A percentile compares a stretch with the other conserved stretches of the same genome.
Evolutionary conservation across 139 green algal species (phyloP).

Genomic region (Chlamydomonas schloesseri): DNA sequence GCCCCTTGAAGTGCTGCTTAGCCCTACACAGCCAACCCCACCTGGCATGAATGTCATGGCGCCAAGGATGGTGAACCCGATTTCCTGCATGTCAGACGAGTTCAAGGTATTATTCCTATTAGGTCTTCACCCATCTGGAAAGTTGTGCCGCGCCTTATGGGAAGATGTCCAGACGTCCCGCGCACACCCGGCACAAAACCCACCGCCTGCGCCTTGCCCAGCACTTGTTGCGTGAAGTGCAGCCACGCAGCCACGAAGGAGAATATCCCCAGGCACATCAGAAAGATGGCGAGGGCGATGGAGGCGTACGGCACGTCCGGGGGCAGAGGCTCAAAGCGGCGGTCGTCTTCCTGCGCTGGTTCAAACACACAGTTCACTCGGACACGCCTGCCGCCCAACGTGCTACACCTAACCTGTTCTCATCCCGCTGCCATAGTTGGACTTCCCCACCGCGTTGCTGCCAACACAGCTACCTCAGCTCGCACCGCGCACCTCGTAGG

Average conservation of each 20-base stretch:
- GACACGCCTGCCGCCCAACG: no score
- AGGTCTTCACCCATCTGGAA: no score
- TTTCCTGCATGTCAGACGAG: slow-evolving; percentile 64
- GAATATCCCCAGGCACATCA: slow-evolving; percentile 54
- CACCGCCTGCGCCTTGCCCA: slow-evolving; percentile 69
- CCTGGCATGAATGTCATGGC: slow-evolving; percentile 60
- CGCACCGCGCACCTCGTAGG: background rate
- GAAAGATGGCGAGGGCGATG: slow-evolving; percentile 57
- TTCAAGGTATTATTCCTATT: no score
- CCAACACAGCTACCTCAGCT: no score
- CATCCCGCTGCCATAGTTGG: no score
- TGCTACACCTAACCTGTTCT: no score
- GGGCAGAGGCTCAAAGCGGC: background rate
- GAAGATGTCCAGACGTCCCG: no score
- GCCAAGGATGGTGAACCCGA: slow-evolving; percentile 63
- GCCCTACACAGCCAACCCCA: background rate
- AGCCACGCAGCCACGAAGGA: slow-evolving; percentile 65
- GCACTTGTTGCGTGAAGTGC: slow-evolving; percentile 63
- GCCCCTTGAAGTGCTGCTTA: no score
- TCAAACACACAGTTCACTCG: background rate
- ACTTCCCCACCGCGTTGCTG: no score
- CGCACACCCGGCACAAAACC: background rate
- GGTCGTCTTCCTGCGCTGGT: slow-evolving; percentile 32
- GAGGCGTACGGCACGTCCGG: slow-evolving; percentile 42
- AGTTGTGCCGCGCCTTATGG: no score